A percentile compares a stretch with the other conserved stretches of the same genome.
phyloP scores from a whole-genome alignment of 2,329 filamentous ascomycete species.

The Geosmithia flava region DNA sequence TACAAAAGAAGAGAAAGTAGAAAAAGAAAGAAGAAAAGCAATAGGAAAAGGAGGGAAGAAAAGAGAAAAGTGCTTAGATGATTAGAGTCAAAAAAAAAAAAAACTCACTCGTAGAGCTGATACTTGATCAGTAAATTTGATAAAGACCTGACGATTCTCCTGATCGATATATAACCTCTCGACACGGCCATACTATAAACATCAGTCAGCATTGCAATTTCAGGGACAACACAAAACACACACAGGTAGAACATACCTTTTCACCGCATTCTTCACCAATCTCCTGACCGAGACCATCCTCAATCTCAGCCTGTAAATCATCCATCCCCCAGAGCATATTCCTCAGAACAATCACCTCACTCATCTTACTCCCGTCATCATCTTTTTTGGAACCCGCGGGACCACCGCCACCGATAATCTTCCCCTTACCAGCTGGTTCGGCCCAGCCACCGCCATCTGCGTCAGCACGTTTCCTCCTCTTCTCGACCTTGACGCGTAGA shows the following conservation, averaged over 20 bases:
- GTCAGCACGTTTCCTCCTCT: conserved; percentile 67
- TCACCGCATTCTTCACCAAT: conserved; percentile 89
- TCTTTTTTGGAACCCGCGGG: background rate
- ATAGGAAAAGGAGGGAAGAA: background rate
- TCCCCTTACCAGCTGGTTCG: conserved; percentile 56
- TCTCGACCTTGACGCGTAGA: conserved; percentile 73
- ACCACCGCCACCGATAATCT: conserved; percentile 52
- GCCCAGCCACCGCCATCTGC: conserved; percentile 69
- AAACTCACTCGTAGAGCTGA: conserved; percentile 66
- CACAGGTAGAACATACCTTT: conserved; percentile 36
- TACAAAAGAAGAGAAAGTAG: too few species aligned
- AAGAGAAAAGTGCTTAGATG: background rate
- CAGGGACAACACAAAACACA: background rate
- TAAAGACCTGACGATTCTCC: conserved; percentile 61
- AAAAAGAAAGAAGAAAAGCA: background rate
- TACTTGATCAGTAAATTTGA: conserved; percentile 80
- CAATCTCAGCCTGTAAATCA: conserved; percentile 66
- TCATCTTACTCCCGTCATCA: conserved; percentile 51
- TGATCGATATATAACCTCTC: conserved; percentile 68
- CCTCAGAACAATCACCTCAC: conserved; percentile 67
- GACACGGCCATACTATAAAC: conserved; percentile 61
- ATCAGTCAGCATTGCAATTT: conserved; percentile 1
- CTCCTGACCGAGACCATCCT: conserved; percentile 70
- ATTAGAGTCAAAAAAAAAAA: background rate
- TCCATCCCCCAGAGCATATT: conserved; percentile 79